Conservation (phyloP, 768 basidiomycete genomes). For the Termitomyces sp. region DNA sequence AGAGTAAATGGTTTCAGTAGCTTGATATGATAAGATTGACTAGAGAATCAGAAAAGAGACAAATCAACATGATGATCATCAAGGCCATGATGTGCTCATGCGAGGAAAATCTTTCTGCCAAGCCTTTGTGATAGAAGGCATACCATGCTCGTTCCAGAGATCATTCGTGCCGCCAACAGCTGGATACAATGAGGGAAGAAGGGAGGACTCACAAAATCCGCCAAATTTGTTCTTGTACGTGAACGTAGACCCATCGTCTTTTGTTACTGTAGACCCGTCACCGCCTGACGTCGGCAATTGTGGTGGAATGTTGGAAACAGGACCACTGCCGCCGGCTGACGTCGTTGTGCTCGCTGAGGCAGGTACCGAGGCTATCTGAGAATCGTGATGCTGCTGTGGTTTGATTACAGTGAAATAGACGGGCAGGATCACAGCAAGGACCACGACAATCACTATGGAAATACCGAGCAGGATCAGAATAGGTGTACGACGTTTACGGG, state of each 20-base stretch:
- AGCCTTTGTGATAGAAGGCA: not conserved
- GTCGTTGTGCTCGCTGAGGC: slow-evolving; percentile 5
- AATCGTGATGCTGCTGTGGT: slow-evolving; percentile 19
- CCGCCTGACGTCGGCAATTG: slow-evolving; percentile 45
- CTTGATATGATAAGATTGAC: not conserved
- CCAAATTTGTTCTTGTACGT: slow-evolving; percentile 76
- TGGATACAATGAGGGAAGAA: not conserved
- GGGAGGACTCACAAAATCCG: slow-evolving; percentile 54
- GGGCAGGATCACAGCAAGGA: slow-evolving; percentile 49
- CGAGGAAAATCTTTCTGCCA: not conserved
- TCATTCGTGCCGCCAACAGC: not conserved
- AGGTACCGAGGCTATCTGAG: not conserved
- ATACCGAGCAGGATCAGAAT: slow-evolving; percentile 26
- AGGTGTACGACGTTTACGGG: slow-evolving; percentile 14
- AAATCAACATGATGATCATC: not conserved
- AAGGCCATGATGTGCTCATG: slow-evolving; percentile 3
- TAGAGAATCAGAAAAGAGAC: not conserved
- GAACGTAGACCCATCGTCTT: slow-evolving; percentile 66
- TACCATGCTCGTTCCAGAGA: not conserved
- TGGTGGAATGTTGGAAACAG: slow-evolving; percentile 5
- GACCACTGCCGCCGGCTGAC: slow-evolving; percentile 8
- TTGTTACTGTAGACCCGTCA: slow-evolving; percentile 62
- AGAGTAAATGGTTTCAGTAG: not conserved
- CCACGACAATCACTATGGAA: slow-evolving; percentile 29
- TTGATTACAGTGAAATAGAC: slow-evolving; percentile 57